Base-by-base conservation (phyloP, 306 rosid species). In the Medicago ruthenica region DNA sequence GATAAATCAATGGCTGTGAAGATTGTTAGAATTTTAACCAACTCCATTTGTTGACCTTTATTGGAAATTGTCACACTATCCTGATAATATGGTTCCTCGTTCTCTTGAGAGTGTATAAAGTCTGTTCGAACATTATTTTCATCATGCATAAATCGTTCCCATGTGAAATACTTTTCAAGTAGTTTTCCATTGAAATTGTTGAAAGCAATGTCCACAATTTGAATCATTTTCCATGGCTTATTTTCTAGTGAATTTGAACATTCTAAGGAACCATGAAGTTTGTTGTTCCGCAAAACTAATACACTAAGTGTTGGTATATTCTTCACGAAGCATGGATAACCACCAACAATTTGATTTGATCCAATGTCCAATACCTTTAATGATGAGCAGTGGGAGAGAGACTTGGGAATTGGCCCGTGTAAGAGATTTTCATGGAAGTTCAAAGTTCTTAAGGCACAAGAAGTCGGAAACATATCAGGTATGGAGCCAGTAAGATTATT, bases 1-100 rank as follows among this genome's bases (percentile, higher is more conserved):
- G 91, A 87, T 15, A 85, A 17, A 9, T 85, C 90, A 22, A 89
- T 5, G 0, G 73, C 62, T 16, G 75, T 86, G 45, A 58, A 71
- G 21, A 44, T 10, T 0, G 45, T 75, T 0, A 64, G 65, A 14
- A 78, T 86, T 60, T 77, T 86, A 6, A 20, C 41, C 31, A 83
- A 4, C 34, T 57, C 37, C 70, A 12, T 21, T 1, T 68, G 40
- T 7, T 1, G 59, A 15, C 80, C 80, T 80, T 80, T 80, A 31
- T 0, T 6, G 1, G 45, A 24, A 44, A 80, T 15, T 63, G 37
- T 50, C 27, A 11, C 27, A 6, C 12, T 0, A 72, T 83, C 84
- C 0, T 44, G 77, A 77, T 85, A 34, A 34, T 34, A 34, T 3
- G 36, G 5, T 34, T 6, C 37, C 7, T 34, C 5, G 36, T 31